These are phyloP conservation scores for Centella asiatica DNA, from an alignment of 129 eudicot genomes.

Conservation along the genomic window DNA sequence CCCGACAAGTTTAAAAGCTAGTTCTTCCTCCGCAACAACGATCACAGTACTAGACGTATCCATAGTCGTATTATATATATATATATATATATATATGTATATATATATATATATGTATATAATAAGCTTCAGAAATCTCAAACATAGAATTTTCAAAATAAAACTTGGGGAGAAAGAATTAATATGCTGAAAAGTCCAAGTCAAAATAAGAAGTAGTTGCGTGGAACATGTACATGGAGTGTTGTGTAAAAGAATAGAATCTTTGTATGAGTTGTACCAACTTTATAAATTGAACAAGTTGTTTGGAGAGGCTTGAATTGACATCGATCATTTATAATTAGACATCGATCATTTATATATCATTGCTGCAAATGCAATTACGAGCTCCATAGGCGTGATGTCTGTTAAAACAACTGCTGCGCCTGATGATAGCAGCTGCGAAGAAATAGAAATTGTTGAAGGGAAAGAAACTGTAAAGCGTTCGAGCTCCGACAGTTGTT, in stretches of 20 bases:
- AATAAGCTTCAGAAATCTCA: background rate
- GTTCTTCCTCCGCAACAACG: too few species aligned
- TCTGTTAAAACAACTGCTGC: background rate
- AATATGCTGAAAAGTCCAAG: slow-evolving; percentile 15
- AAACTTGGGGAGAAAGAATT: background rate
- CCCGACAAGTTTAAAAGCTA: too few species aligned
- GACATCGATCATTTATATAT: too few species aligned
- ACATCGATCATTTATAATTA: too few species aligned
- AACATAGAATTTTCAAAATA: background rate
- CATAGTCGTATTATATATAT: too few species aligned
- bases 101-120: too few species aligned
- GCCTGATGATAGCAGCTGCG: background rate
- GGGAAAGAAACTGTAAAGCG: slow-evolving; percentile 17
- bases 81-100: too few species aligned
- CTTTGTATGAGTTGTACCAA: background rate
- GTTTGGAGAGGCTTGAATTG: background rate
- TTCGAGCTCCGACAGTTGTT: slow-evolving; percentile 35
- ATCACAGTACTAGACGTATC: too few species aligned
- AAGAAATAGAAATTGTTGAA: background rate
- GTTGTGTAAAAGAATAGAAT: background rate
- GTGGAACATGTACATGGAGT: background rate
- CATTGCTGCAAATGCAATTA: slow-evolving; percentile 25
- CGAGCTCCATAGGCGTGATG: slow-evolving; percentile 2
- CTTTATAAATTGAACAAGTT: background rate
- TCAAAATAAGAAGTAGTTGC: slow-evolving; percentile 1